Evolutionary conservation across 805 yeast species (phyloP), one percentile per base, ranked within the genome.

Genomic region (Nakazawaea ishiwadae): DNA sequence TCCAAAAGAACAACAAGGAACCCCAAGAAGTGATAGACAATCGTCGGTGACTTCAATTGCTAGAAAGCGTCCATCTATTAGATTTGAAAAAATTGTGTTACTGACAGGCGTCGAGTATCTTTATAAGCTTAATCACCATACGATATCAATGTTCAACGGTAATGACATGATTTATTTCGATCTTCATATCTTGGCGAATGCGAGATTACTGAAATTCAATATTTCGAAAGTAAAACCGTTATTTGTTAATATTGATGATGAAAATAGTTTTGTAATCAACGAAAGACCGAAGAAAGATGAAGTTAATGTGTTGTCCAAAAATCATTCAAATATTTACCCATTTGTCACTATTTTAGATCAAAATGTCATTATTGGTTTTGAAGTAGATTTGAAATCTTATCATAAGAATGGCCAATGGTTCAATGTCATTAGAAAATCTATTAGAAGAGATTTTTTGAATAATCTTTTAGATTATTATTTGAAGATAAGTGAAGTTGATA

Each of bases 361-460:
- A 42, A 79, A 77, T 26, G 57, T 73, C 37, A 56, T 75, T 6
- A 60, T 71, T 39, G 76, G 79, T 4, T 53, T 73, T n/a, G 79
- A 75, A 40, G 55, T 72, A 8, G 77, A 72, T 41, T 50, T 62
- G 9, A 51, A 41, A 31, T 14, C 17, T 2, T 23, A 21, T 11
- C 11, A 27, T 19, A 37, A 40, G 18, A 19, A 26, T 23, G 30
- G 60, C 14, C 29, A 34, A 18, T 38, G 41, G 42, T 33, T 37
- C 12, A 23, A 37, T 15, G 39, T 61, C 24, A 53, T 48, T 27
- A 35, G 61, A 12, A 60, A 55, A 31, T 54, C 65, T 1, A 66
- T 65, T 19, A 66, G 66, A 36, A 67, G 65, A 42, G 60, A 75
- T 47, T 67, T 73, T 33, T 51, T 76, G 29, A 65, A 66, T 45